Conservation (phyloP, 352 stramenopile genomes). For the Globisporangium paroecandrum region DNA sequence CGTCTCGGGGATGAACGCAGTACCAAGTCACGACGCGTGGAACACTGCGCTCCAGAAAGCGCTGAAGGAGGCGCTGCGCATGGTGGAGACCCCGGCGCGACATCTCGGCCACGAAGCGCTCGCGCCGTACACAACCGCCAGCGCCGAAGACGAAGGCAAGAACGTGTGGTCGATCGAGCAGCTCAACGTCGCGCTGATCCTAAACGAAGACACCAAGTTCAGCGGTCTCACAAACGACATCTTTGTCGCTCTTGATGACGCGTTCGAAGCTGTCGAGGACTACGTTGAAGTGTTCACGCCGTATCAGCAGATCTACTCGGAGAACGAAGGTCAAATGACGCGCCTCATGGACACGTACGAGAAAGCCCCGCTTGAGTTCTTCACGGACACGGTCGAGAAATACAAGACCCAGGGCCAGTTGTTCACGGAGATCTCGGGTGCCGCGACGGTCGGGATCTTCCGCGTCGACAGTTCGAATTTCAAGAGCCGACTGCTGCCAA, state of each 20-base stretch:
- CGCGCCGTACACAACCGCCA: conserved; percentile 73
- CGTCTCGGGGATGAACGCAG: conserved; percentile 37
- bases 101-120: conserved; percentile 81
- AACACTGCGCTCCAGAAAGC: conserved; percentile 62
- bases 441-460: conserved; percentile 90
- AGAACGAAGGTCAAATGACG: conserved; percentile 80
- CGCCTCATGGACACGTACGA: conserved; percentile 68
- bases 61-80: conserved; percentile 80
- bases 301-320: conserved; percentile 80
- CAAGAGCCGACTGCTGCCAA: conserved; percentile 86
- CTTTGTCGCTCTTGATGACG: conserved; percentile 76
- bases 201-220: conserved; percentile 84
- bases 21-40: conserved; percentile 68
- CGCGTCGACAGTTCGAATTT: conserved; percentile 87
- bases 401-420: conserved; percentile 72
- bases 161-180: conserved; percentile 75
- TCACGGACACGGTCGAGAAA: conserved; percentile 79
- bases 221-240: conserved; percentile 83
- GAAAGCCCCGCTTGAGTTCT: conserved; percentile 68
- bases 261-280: conserved; percentile 76
- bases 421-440: conserved; percentile 84
- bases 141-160: conserved; percentile 81
- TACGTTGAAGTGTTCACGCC: conserved; percentile 90
- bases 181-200: conserved; percentile 73
- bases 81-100: conserved; percentile 85